Percentiles rank a stretch among this genome's conserved stretches.
Conservation (phyloP, 306 rosid species). For the Lotus japonicus region DNA sequence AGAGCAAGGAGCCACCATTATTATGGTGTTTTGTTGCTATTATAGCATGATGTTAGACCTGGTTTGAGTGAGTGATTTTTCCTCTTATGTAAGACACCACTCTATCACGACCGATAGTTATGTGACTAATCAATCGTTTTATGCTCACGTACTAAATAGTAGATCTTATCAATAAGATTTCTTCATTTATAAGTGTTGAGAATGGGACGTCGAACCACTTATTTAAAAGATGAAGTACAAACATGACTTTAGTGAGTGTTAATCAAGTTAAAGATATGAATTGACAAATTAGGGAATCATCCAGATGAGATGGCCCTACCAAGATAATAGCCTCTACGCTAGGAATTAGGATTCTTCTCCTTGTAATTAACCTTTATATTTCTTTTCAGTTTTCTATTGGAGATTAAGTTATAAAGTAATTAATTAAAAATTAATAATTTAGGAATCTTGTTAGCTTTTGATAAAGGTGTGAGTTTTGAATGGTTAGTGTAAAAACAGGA, state of each 20-base stretch:
- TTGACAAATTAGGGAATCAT: conserved; percentile 24
- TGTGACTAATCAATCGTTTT: no score
- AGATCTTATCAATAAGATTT: no score
- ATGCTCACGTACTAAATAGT: no score
- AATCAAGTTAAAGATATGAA: conserved; percentile 22
- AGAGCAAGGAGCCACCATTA: conserved; percentile 23
- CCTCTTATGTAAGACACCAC: no score
- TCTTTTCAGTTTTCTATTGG: no score
- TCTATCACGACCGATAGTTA: no score
- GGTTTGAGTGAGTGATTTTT: neutral
- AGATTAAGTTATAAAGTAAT: neutral
- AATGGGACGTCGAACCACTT: no score
- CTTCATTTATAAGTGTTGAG: no score
- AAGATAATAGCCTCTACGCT: conserved; percentile 23
- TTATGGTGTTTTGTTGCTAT: conserved; percentile 21
- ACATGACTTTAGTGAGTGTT: neutral
- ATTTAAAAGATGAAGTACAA: no score
- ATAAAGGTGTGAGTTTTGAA: conserved; percentile 7
- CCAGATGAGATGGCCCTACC: conserved; percentile 26
- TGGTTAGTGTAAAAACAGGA: neutral
- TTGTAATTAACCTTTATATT: neutral
- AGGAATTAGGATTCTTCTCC: neutral
- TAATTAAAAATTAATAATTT: neutral
- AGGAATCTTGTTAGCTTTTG: conserved; percentile 18
- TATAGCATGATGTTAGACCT: conserved; percentile 9